Evolutionary conservation across 306 rosid species (phyloP).

Genomic region (Potentilla sterilis): DNA sequence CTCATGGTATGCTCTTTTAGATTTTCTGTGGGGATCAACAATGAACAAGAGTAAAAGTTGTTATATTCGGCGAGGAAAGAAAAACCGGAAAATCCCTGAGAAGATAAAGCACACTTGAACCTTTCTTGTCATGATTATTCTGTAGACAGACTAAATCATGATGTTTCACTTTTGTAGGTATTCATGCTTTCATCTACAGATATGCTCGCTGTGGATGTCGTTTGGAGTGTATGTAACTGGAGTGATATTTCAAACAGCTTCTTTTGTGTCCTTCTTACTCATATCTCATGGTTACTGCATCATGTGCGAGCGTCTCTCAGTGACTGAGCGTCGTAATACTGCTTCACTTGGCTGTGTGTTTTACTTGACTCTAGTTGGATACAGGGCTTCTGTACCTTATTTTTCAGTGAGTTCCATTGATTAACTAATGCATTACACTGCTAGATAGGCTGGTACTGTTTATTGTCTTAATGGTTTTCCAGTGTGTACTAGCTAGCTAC

Average conservation of each 20-base stretch:
- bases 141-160: neutral
- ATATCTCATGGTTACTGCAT: slow-evolving; percentile 97
- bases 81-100: neutral
- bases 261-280: slow-evolving; percentile 84
- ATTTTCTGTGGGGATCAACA: neutral
- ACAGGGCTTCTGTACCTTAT: slow-evolving; percentile 88
- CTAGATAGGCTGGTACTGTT: neutral
- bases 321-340: slow-evolving; percentile 77
- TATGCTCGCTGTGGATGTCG: slow-evolving; percentile 98
- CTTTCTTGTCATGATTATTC: slow-evolving; percentile 8
- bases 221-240: slow-evolving; percentile 94
- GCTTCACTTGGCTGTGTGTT: slow-evolving; percentile 88
- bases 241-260: slow-evolving; percentile 91
- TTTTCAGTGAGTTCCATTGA: slow-evolving; percentile 62
- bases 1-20: neutral
- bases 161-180: slow-evolving; percentile 59
- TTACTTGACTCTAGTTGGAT: slow-evolving; percentile 93
- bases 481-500: slow-evolving; percentile 27
- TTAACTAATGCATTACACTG: slow-evolving; percentile 6
- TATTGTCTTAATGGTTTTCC: slow-evolving; percentile 14
- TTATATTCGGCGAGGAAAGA: neutral
- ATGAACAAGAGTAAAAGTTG: neutral
- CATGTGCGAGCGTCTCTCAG: slow-evolving; percentile 84
- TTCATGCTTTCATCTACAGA: slow-evolving; percentile 75
- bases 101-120: neutral